These are phyloP conservation scores for Pseudogymnoascus sp. DNA, from an alignment of 2,329 filamentous ascomycete genomes.

Conservation along the genomic window DNA sequence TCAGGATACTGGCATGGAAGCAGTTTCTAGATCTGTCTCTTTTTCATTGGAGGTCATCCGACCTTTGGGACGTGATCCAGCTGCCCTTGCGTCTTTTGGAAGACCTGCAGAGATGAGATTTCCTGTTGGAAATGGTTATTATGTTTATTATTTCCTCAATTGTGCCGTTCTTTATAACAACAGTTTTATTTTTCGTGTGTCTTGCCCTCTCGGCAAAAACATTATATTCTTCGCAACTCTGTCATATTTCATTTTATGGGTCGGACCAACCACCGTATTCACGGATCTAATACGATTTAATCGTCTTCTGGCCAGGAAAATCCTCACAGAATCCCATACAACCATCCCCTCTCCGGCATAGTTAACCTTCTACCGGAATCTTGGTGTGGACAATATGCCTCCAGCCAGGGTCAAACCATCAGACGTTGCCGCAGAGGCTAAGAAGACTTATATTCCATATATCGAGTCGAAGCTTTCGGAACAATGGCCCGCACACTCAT, in stretches of 20 bases:
- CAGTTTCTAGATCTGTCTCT: not conserved
- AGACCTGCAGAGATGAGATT: constrained; percentile 1
- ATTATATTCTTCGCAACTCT: not conserved
- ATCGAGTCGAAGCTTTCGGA: constrained; percentile 50
- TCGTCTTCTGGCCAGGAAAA: not conserved
- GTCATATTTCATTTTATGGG: constrained; percentile 9
- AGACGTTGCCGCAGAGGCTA: constrained; percentile 68
- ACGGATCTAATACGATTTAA: not conserved
- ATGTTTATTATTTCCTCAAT: not conserved
- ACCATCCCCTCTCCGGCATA: not conserved
- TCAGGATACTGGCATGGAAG: constrained; percentile 9
- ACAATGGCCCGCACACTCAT: constrained; percentile 51
- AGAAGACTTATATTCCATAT: constrained; percentile 59
- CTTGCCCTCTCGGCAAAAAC: not conserved
- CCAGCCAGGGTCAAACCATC: constrained; percentile 55
- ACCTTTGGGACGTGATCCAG: not conserved
- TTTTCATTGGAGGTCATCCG: constrained; percentile 6
- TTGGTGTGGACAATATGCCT: constrained; percentile 39
- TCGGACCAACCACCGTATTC: not conserved
- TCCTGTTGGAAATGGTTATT: not conserved
- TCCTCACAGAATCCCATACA: not conserved
- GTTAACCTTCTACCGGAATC: not conserved
- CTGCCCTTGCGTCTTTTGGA: not conserved
- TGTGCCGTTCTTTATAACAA: not conserved
- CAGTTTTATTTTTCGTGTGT: not conserved